phyloP scores from a whole-genome alignment of 768 basidiomycete species.

The Vararia minispora region DNA sequence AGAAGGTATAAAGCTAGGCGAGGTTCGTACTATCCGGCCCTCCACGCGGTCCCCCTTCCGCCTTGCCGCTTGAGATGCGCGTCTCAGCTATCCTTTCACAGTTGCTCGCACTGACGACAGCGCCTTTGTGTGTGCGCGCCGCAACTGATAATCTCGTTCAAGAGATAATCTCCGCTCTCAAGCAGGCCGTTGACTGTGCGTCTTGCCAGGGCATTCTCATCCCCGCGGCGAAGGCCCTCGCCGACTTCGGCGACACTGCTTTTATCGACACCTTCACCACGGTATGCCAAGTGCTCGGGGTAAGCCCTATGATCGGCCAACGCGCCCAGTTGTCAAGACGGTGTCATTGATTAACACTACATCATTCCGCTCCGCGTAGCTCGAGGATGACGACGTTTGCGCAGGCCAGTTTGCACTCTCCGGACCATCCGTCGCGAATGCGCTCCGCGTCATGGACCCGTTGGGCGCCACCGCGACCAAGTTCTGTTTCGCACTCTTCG shows the following conservation, averaged over 20 bases:
- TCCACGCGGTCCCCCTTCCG: too few relatives aligned
- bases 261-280: background rate
- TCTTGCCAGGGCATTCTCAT: background rate
- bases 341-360: too few relatives aligned
- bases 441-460: background rate
- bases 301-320: background rate
- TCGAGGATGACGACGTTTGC: constrained; percentile 2
- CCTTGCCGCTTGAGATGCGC: too few relatives aligned
- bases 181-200: background rate
- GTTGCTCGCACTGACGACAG: too few relatives aligned
- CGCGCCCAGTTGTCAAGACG: too few relatives aligned
- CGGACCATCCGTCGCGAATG: background rate
- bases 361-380: background rate
- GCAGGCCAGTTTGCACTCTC: background rate
- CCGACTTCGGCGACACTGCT: background rate
- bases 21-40: too few relatives aligned
- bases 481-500: constrained; percentile 3
- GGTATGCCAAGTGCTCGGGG: background rate
- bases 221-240: background rate
- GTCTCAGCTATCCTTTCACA: too few relatives aligned
- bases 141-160: too few relatives aligned
- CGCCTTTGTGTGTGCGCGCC: too few relatives aligned
- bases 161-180: background rate
- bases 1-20: too few relatives aligned
- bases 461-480: constrained; percentile 1